phyloP scores from a whole-genome alignment of 495 filamentous ascomycete species.

The Umbilicaria muhlenbergii region DNA sequence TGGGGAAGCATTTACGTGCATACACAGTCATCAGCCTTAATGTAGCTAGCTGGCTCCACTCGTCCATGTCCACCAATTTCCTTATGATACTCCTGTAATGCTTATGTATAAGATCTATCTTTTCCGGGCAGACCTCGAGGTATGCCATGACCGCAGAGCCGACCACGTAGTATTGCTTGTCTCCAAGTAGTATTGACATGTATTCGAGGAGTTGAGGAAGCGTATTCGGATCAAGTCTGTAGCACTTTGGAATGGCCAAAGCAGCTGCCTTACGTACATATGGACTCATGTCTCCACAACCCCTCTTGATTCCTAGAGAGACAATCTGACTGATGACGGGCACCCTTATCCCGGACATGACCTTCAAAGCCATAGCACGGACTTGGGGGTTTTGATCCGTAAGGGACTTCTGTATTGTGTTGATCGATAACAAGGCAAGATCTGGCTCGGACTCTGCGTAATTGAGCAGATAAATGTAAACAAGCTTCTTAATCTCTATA shows the following conservation, averaged over 20 bases:
- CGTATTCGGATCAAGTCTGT: constrained; percentile 77
- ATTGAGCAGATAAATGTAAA: constrained; percentile 92
- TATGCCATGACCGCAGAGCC: constrained; percentile 85
- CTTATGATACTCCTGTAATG: constrained; percentile 71
- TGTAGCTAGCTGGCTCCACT: constrained; percentile 84
- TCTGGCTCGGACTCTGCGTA: constrained; percentile 94
- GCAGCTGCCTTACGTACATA: constrained; percentile 87
- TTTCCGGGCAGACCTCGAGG: constrained; percentile 72
- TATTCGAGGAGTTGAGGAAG: constrained; percentile 72
- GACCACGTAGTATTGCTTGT: constrained; percentile 88
- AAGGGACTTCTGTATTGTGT: constrained; percentile 93
- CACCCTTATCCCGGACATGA: constrained; percentile 91
- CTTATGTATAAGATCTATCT: constrained; percentile 75
- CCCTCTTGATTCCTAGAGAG: constrained; percentile 85
- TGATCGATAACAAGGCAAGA: constrained; percentile 88
- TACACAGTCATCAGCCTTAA: constrained; percentile 70
- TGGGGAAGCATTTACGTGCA: constrained; percentile 76
- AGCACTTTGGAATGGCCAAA: constrained; percentile 93
- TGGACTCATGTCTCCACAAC: constrained; percentile 83
- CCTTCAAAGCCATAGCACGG: constrained; percentile 75
- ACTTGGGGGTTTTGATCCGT: constrained; percentile 83
- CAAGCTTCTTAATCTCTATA: constrained; percentile 89
- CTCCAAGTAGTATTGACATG: constrained; percentile 58
- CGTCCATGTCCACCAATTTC: constrained; percentile 97
- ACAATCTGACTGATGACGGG: constrained; percentile 99